Evolutionary conservation across 176 grass and related monocot genomes (phyloP).

Genomic region (Eleusine indica): DNA sequence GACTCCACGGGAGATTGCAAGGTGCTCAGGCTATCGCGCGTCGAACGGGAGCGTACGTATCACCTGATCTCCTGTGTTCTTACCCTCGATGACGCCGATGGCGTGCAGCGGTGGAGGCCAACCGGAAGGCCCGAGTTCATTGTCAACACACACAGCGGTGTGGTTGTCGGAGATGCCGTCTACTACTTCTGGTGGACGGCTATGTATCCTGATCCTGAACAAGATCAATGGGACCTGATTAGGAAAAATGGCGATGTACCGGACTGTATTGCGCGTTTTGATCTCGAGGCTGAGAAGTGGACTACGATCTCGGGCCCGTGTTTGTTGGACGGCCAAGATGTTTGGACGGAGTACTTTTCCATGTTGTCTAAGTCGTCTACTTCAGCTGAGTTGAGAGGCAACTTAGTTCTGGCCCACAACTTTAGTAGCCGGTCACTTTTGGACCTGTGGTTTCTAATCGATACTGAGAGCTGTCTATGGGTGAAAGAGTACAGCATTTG

Average conservation of each 20-base stretch:
- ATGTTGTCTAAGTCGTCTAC: not conserved
- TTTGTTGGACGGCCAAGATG: not conserved
- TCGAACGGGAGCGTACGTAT: too few species aligned
- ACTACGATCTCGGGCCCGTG: not conserved
- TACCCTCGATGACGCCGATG: not conserved
- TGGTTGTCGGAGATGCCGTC: not conserved
- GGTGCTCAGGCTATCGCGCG: too few species aligned
- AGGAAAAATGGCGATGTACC: not conserved
- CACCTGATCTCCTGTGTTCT: not conserved
- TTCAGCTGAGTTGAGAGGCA: not conserved
- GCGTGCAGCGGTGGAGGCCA: not conserved
- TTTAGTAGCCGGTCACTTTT: not conserved
- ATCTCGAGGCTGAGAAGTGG: not conserved
- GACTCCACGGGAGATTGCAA: not conserved
- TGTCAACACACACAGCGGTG: not conserved
- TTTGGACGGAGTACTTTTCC: too few species aligned
- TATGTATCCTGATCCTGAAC: not conserved
- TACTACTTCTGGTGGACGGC: not conserved
- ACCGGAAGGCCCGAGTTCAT: not conserved
- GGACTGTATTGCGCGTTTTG: not conserved
- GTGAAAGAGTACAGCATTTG: not conserved
- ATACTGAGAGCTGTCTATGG: not conserved
- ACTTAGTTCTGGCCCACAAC: not conserved
- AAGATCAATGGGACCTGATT: not conserved
- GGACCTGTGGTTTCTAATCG: not conserved